Conservation (phyloP, 2,329 filamentous ascomycete species). For the Scedosporium dehoogii region DNA sequence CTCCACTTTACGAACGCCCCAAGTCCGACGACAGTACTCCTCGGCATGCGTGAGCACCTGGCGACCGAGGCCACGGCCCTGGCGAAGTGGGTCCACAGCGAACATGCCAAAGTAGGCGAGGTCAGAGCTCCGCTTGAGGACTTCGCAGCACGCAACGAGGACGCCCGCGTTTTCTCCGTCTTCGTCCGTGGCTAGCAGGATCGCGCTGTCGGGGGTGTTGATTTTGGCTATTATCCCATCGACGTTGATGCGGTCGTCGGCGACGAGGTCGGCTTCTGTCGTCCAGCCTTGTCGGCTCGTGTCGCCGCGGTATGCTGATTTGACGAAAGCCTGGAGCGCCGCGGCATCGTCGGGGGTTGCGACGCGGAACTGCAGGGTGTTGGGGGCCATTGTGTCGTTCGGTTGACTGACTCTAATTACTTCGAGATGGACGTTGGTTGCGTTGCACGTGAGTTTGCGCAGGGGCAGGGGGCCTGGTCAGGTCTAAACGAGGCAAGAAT, state of each 20-base stretch:
- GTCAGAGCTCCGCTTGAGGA: conserved; percentile 18
- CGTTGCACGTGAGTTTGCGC: too few species aligned
- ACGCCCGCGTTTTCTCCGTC: conserved; percentile 1
- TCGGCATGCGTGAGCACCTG: conserved; percentile 31
- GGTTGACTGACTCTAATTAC: too few species aligned
- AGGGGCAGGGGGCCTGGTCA: too few species aligned
- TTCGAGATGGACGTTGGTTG: too few species aligned
- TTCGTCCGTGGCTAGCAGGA: conserved; percentile 26
- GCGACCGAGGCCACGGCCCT: conserved; percentile 33
- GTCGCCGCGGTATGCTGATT: conserved; percentile 34
- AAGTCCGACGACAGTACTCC: conserved; percentile 20
- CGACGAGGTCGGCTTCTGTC: conserved; percentile 33
- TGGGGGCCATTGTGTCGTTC: conserved; percentile 4
- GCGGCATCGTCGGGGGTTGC: conserved; percentile 22
- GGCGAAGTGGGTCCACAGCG: conserved; percentile 31
- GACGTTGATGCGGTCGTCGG: conserved; percentile 31
- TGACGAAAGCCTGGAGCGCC: conserved; percentile 26
- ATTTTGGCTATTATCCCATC: conserved; percentile 28
- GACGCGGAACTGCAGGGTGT: conserved; percentile 22
- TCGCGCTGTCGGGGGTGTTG: conserved; percentile 21
- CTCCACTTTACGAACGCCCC: conserved; percentile 25
- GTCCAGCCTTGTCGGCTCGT: conserved; percentile 33
- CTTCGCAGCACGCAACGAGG: conserved; percentile 34
- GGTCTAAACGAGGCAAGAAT: too few species aligned
- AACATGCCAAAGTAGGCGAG: conserved; percentile 37